Conservation (phyloP, 1,284 basidiomycete genomes). For the Ganoderma boninense region DNA sequence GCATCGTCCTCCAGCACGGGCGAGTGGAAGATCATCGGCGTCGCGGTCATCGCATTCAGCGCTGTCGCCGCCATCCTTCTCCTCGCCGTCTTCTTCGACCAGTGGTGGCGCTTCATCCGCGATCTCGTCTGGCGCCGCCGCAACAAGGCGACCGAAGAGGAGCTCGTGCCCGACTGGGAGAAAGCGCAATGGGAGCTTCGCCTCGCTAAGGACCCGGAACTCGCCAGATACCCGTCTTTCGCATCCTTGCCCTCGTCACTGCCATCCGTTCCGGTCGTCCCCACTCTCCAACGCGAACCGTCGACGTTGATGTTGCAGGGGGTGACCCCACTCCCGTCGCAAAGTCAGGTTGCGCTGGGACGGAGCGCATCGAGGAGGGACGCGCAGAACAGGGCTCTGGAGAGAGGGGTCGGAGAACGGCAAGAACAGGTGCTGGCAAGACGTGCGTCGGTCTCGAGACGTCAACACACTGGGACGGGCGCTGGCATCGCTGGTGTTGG, state of each 20-base stretch:
- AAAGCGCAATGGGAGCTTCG: slow-evolving; percentile 65
- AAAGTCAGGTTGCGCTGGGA: background rate
- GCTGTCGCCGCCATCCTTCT: slow-evolving; percentile 62
- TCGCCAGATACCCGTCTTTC: slow-evolving; percentile 42
- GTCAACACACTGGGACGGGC: background rate
- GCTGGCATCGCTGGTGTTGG: slow-evolving; percentile 11
- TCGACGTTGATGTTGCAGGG: background rate
- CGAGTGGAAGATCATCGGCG: slow-evolving; percentile 73
- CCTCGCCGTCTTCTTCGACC: slow-evolving; percentile 69
- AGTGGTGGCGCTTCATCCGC: slow-evolving; percentile 65
- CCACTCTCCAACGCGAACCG: slow-evolving; percentile 10
- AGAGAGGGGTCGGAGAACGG: slow-evolving; percentile 1
- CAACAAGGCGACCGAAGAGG: slow-evolving; percentile 50
- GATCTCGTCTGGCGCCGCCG: slow-evolving; percentile 52
- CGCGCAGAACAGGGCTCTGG: background rate
- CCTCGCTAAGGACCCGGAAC: slow-evolving; percentile 49
- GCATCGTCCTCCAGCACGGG: slow-evolving; percentile 31
- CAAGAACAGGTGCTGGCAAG: slow-evolving; percentile 1
- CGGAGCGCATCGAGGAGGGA: slow-evolving; percentile 10
- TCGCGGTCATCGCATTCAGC: slow-evolving; percentile 66
- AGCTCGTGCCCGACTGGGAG: slow-evolving; percentile 70
- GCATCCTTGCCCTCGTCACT: slow-evolving; percentile 28
- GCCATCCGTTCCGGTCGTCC: slow-evolving; percentile 16
- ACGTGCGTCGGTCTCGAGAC: slow-evolving; percentile 6
- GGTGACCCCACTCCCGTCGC: background rate